Evolutionary conservation across 192 early-diverging fungal genomes (phyloP), one percentile per base, ranked within the genome.

Genomic region (Coemansia guatemalensis): DNA sequence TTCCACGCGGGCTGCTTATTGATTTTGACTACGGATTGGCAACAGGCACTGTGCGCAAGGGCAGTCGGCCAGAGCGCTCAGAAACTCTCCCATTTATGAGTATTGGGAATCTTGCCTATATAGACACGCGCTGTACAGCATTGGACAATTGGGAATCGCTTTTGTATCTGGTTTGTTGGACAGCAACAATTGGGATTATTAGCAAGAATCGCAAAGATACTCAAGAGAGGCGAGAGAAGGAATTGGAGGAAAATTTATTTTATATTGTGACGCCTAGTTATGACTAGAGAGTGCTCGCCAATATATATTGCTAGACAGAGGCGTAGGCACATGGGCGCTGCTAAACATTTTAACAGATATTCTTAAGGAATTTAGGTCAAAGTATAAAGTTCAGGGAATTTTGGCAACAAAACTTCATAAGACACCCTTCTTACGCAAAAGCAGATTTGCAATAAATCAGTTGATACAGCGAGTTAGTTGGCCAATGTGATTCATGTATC

Each of bases 131-230:
- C 5, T 49, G 60, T 55, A 55, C 55, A 1, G 23, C 4, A 6
- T 56, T 71, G 14, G 60, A 76, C 47, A 64, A 70, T 32, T 58
- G 63, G 56, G 74, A 76, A 32, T 65, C 57, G 25, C 30, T 70
- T 20, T 39, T 70, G 4, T 67, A 63, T 51, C 2, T 74, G 21
- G 20, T 74, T 11, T 68, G 72, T 55, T 68, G 62, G 65, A 24
- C 63, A n/a, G 65, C 32, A 4, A 74, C 72, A 2, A 21, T 20
- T 21, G 74, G 64, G 2, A 30, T 65, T 22, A 29, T 8, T 47
- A 55, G 35, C 8, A 7, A 55, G 1, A 33, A 64, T 26, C 52
- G 53, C 5, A 27, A 51, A 56, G 12, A 4, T 24, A 20, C 39
- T 1, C 30, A 8, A 8, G 30, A 32, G 8, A 32, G 8, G 8